Evolutionary conservation across 441 rosid species (phyloP).

Genomic region (Rhodomyrtus psidioides): DNA sequence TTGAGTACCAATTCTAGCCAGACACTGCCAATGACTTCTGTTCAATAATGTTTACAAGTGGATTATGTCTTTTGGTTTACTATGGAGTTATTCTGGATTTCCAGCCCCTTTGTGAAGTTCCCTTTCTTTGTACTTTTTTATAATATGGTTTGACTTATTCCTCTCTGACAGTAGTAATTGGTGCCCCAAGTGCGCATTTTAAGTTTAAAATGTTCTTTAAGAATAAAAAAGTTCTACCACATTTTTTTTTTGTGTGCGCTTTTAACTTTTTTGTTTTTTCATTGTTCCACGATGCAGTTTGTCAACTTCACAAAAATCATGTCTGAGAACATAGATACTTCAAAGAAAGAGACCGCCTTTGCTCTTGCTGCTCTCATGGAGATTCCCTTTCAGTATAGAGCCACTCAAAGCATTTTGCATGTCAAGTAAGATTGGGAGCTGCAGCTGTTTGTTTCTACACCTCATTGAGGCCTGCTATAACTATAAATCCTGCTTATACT

Average conservation of each 20-base stretch:
- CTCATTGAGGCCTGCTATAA: not conserved
- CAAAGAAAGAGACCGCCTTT: constrained; percentile 76
- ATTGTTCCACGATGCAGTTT: constrained; percentile 28
- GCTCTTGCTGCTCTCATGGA: constrained; percentile 98
- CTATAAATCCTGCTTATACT: constrained; percentile 17
- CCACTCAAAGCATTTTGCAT: constrained; percentile 46
- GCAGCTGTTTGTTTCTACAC: not conserved
- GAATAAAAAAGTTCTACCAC: not conserved
- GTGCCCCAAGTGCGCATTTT: not conserved
- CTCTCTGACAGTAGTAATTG: not conserved
- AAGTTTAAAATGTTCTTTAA: not conserved
- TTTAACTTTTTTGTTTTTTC: not conserved
- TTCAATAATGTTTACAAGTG: not conserved
- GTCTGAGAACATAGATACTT: constrained; percentile 48
- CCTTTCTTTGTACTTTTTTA: not conserved
- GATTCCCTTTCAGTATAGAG: constrained; percentile 79
- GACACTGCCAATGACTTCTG: not conserved
- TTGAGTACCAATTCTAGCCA: not conserved
- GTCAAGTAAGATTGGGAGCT: constrained; percentile 18
- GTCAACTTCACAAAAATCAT: constrained; percentile 83
- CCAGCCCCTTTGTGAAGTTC: not conserved
- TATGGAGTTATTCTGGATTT: not conserved
- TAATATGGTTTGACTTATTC: not conserved
- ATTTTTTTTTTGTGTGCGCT: not conserved
- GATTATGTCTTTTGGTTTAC: not conserved